Base-by-base conservation (phyloP, 371 early-diverging fungal genomes). In the Apophysomyces ossiformis region DNA sequence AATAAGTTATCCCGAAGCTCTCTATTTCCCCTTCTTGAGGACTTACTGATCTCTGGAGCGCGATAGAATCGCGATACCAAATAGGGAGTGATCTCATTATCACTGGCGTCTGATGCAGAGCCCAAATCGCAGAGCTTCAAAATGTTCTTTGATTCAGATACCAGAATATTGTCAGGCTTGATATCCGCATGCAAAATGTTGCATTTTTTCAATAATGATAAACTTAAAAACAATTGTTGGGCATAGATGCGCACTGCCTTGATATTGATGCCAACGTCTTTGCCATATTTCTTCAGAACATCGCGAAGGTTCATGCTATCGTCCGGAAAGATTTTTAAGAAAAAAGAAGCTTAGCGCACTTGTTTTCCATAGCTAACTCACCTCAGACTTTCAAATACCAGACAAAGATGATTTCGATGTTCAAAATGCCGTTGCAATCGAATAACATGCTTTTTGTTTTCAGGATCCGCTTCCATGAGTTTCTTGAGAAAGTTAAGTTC, bases 11-110 rank as follows among this genome's bases (percentile, higher is more conserved):
- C 21, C 11, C 59, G 41, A 6, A 57, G 41, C 32, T 26, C 32
- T 26, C 13, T 18, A 13, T 1, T 43, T 32, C 26, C 13, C 13
- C 45, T 8, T 5, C 36, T 57, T 54, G 7, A 8, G 1, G 11
- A 87, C 88, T 74, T 81, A 90, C 91, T 97, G 69, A 99, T 92
- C 82, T 99, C 99, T 4, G 99, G 99, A 0, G 99, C 93, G 43
- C 99, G 92, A 73, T 99, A 99, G 85, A 97, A 99, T 57, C 99
- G 88, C 59, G 96, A 96, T 39, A 97, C 96, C 4, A 99, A 84
- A 68, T 98, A 98, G 4, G 97, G 96, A 13, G 98, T 97, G 56
- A 96, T 92, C 47, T 95, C 95, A 70, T 90, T 91, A 69, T 96
- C 96, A 8, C 84, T 76, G 5, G 88, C 88, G 63, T 95, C 93